Conservation (phyloP, 23 red algal species). For the Gracilariopsis chorda region DNA sequence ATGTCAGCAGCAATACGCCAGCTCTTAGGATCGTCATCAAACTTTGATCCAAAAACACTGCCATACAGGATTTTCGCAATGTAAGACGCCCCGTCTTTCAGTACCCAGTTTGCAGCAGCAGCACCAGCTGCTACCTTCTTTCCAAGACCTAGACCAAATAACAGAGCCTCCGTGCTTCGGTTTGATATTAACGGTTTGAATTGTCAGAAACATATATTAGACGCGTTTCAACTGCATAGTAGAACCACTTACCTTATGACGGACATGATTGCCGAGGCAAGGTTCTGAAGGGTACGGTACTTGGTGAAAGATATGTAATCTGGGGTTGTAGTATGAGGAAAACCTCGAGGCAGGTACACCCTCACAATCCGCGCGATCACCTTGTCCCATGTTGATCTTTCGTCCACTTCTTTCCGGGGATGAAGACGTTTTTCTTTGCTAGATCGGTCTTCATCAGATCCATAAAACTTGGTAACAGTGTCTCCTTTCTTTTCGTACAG, state of each 20-base stretch:
- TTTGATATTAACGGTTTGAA: too few species aligned
- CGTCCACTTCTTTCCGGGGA: conserved; percentile 32
- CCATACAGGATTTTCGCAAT: conserved; percentile 91
- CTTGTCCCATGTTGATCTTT: conserved; percentile 42
- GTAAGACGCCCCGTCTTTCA: conserved; percentile 94
- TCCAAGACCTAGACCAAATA: conserved; percentile 93
- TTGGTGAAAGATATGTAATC: conserved; percentile 93
- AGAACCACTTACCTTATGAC: conserved; percentile 59
- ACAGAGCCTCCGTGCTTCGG: conserved; percentile 79
- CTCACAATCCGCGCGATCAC: conserved; percentile 66
- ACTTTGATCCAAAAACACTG: conserved; percentile 82
- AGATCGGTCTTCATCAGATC: neutral
- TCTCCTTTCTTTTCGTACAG: conserved; percentile 26
- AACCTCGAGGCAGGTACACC: conserved; percentile 89
- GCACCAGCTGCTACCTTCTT: conserved; percentile 79
- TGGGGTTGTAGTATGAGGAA: conserved; percentile 83
- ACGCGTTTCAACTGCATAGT: neutral
- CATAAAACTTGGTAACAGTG: conserved; percentile 15
- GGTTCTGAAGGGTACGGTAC: conserved; percentile 95
- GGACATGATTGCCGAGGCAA: conserved; percentile 89
- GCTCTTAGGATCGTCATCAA: conserved; percentile 93
- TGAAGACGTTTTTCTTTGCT: neutral
- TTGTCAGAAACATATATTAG: neutral
- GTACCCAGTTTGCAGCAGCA: conserved; percentile 86
- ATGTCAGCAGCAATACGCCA: conserved; percentile 87